Conservation (phyloP, 2,329 filamentous ascomycete genomes). For the Stagonosporopsis vannaccii region DNA sequence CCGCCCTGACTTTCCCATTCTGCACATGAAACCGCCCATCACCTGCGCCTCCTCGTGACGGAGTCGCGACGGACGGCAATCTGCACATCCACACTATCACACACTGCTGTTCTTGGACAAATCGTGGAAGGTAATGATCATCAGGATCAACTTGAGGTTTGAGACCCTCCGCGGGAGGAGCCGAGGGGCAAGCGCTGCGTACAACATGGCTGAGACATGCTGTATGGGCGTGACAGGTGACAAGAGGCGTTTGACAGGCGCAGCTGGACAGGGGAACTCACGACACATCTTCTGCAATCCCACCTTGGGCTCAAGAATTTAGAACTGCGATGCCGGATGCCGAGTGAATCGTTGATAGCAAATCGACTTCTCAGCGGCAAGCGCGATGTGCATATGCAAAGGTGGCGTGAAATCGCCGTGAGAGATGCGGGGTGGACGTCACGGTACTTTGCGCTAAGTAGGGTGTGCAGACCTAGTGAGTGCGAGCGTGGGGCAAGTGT, state of each 20-base stretch:
- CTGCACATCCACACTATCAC: conserved; percentile 1
- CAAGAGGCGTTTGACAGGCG: background rate
- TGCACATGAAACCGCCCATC: conserved; percentile 15
- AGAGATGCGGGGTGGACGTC: conserved; percentile 37
- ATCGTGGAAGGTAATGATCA: conserved; percentile 7
- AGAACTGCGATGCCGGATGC: background rate
- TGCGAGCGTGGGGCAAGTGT: conserved; percentile 17
- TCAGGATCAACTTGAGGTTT: conserved; percentile 3
- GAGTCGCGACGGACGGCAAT: conserved; percentile 1
- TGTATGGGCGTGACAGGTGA: conserved; percentile 7
- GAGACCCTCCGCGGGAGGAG: conserved; percentile 4
- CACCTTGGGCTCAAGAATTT: too few species aligned
- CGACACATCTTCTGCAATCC: background rate
- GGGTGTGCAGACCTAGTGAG: conserved; percentile 24
- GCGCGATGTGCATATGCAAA: conserved; percentile 14
- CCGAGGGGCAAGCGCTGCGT: conserved; percentile 9
- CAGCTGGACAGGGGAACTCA: background rate
- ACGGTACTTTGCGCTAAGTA: conserved; percentile 24
- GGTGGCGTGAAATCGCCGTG: conserved; percentile 6
- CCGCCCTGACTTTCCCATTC: background rate
- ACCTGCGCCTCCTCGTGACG: conserved; percentile 13
- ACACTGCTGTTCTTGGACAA: background rate
- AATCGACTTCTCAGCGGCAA: conserved; percentile 1
- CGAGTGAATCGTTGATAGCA: background rate
- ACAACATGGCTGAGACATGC: conserved; percentile 9